phyloP scores from a whole-genome alignment of 176 grass and related monocot species.

The Zizania latifolia region DNA sequence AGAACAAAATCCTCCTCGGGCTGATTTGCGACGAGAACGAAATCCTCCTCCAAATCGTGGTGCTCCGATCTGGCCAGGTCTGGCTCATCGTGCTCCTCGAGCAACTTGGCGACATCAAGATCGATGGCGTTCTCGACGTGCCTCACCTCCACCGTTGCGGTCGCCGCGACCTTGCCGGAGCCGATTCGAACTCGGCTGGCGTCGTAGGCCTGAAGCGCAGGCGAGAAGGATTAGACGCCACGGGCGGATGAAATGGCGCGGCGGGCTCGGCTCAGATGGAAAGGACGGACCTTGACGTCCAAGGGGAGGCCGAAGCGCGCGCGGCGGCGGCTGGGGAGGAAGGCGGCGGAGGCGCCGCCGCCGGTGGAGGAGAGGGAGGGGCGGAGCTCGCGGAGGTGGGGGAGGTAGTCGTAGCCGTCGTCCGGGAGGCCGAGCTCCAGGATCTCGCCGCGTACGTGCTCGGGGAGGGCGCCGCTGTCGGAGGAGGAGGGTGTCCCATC shows the following conservation, averaged over 20 bases:
- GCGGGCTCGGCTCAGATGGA: not conserved
- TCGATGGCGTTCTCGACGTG: constrained; percentile 41
- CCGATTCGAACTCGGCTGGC: constrained; percentile 36
- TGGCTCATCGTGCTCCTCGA: constrained; percentile 46
- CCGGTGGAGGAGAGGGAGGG: constrained; percentile 44
- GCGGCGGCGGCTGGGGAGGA: constrained; percentile 43
- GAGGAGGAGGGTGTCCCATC: constrained; percentile 17
- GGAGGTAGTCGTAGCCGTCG: constrained; percentile 84
- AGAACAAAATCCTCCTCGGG: constrained; percentile 65
- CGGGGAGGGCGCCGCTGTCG: not conserved
- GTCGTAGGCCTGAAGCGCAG: constrained; percentile 55
- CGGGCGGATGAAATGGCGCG: not conserved
- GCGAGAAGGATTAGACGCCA: not conserved
- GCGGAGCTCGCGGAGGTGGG: constrained; percentile 70
- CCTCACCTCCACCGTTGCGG: not conserved
- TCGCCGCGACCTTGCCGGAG: constrained; percentile 17
- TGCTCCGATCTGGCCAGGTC: not conserved
- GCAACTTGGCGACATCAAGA: constrained; percentile 50
- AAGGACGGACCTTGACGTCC: constrained; percentile 61
- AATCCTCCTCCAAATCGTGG: not conserved
- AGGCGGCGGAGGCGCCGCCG: constrained; percentile 52
- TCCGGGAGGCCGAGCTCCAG: constrained; percentile 79
- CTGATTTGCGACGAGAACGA: not conserved
- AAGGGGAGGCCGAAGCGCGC: constrained; percentile 33
- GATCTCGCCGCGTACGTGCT: constrained; percentile 59